Conservation (phyloP, 1,284 basidiomycete species). For the Marasmius oreades region DNA sequence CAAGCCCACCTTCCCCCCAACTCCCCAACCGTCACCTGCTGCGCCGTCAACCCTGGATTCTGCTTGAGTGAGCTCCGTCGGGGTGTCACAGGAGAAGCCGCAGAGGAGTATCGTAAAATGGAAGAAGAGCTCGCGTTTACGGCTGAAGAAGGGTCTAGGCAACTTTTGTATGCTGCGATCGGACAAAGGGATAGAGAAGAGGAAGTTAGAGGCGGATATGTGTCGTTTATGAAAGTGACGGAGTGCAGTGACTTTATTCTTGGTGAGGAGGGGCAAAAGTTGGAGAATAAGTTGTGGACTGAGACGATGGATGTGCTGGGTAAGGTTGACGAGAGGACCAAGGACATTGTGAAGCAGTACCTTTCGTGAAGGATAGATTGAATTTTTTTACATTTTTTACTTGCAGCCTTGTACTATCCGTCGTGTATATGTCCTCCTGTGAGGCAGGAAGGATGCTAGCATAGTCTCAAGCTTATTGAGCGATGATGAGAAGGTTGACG, state of each 20-base stretch:
- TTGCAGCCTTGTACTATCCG: too few species aligned
- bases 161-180: constrained; percentile 38
- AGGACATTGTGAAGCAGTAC: neutral
- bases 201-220: constrained; percentile 19
- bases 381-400: too few species aligned
- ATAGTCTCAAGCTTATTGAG: too few species aligned
- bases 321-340: neutral
- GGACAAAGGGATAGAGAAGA: constrained; percentile 21
- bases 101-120: constrained; percentile 18
- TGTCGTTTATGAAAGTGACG: constrained; percentile 7
- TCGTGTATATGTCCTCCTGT: too few species aligned
- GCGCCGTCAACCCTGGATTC: constrained; percentile 42
- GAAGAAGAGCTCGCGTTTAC: constrained; percentile 28
- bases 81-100: constrained; percentile 16
- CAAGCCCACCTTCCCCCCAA: constrained; percentile 30
- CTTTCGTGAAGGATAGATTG: neutral
- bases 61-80: constrained; percentile 40
- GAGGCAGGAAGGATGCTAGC: too few species aligned
- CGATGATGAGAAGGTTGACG: too few species aligned
- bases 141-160: constrained; percentile 38
- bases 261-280: constrained; percentile 34
- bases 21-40: constrained; percentile 32
- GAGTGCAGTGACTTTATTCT: constrained; percentile 18
- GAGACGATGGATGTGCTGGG: constrained; percentile 6
- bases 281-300: constrained; percentile 44